Conservation (phyloP, 2,329 filamentous ascomycete genomes). For the Domatiomyces globalis region DNA sequence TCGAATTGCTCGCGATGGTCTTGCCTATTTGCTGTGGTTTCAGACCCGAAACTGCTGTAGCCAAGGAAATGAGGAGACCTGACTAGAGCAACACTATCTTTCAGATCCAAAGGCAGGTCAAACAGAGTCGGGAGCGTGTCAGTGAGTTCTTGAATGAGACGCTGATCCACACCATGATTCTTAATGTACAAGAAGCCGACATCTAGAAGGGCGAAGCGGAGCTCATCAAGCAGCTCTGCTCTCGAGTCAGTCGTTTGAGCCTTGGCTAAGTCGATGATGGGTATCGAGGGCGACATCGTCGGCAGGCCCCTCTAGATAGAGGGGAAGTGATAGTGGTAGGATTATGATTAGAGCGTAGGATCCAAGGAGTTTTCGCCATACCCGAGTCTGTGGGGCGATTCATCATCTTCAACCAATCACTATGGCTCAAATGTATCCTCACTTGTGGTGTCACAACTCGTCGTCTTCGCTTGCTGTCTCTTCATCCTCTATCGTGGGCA, state of each 20-base stretch:
- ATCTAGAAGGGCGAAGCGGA: slow-evolving; percentile 14
- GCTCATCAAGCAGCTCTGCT: slow-evolving; percentile 5
- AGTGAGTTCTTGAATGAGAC: slow-evolving; percentile 11
- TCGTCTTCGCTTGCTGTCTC: slow-evolving; percentile 17
- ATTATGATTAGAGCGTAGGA: background rate
- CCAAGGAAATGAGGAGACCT: slow-evolving; percentile 49
- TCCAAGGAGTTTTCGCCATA: background rate
- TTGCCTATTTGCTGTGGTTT: slow-evolving; percentile 39
- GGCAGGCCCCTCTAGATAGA: background rate
- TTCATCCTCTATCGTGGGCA: slow-evolving; percentile 5
- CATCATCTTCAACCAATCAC: background rate
- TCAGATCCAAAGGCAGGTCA: slow-evolving; percentile 11
- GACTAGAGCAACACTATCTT: slow-evolving; percentile 19
- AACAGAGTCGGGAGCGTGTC: slow-evolving; percentile 15
- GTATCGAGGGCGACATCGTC: slow-evolving; percentile 14
- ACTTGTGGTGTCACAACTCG: slow-evolving; percentile 11
- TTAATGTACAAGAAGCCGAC: slow-evolving; percentile 21
- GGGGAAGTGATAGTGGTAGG: background rate
- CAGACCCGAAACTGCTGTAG: slow-evolving; percentile 42
- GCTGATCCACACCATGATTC: slow-evolving; percentile 15
- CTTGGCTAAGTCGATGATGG: slow-evolving; percentile 22
- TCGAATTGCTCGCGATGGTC: slow-evolving; percentile 48
- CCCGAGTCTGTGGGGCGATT: background rate
- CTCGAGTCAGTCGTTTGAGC: slow-evolving; percentile 12
- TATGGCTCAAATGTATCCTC: background rate